Evolutionary conservation across 805 yeast species (phyloP), one percentile per base, ranked within the genome.

Genomic region (Tetrapisispora taiwanensis): DNA sequence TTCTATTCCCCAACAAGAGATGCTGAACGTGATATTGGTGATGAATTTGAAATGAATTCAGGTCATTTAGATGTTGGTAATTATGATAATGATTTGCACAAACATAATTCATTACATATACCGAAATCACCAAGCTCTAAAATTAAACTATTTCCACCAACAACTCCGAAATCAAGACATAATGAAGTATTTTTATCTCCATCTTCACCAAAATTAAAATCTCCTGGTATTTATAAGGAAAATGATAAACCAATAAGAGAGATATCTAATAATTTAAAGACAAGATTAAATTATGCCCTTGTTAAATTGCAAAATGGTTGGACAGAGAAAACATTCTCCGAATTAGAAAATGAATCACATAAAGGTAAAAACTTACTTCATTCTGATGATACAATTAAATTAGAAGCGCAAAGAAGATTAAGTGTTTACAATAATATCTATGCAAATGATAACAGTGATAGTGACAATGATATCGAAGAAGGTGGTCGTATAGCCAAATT

Each of bases 271-370:
- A 64, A 63, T 45, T 53, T 69, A 34, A 66, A 65, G 45, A 66
- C 71, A 13, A 55, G 72, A 44, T 51, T 69, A 14, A 67, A 65
- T 44, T 67, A 68, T 51, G 73, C 73, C 1, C 59, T 66, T 48
- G 65, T 67, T 10, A 68, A 67, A 49, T 54, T 65, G 42, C 67
- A 67, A 42, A 55, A 60, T 35, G 60, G 65, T 3, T 59, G 67
- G 63, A 51, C 46, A 7, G 60, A 56, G 30, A 56, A 56, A 40
- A 57, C 59, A 14, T 43, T 59, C 37, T 53, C 60, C 7, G 59
- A 57, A 42, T 46, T 59, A 18, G 59, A 57, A 19, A 47, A 41
- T 24, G 55, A 52, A 36, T 38, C 52, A 35, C 44, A 47, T 22
- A 38, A 39, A 4, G 33, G 19, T 17, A 37, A 56, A 20, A 46